phyloP scores from a whole-genome alignment of 2,329 filamentous ascomycete species.

The Teratosphaeria destructans region DNA sequence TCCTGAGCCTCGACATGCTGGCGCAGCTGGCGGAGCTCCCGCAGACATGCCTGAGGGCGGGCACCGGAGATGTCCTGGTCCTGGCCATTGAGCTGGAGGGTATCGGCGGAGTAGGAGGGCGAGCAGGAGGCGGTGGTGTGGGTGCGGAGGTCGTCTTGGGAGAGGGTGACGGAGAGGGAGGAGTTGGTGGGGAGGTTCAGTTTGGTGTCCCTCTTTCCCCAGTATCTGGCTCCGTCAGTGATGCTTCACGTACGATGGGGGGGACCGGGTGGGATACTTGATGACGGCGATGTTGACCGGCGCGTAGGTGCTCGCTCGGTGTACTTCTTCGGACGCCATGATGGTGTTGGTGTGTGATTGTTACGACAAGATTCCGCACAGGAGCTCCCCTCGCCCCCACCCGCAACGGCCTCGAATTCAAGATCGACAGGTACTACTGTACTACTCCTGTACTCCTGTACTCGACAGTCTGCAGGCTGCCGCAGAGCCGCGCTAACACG shows the following conservation, averaged over 20 bases:
- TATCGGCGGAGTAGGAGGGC: slow-evolving; percentile 55
- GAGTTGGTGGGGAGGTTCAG: slow-evolving; percentile 77
- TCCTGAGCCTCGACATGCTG: slow-evolving; percentile 62
- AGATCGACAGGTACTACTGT: not conserved
- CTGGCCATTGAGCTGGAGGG: slow-evolving; percentile 73
- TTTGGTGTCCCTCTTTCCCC: slow-evolving; percentile 91
- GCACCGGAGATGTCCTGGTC: slow-evolving; percentile 76
- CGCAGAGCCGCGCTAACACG: not conserved
- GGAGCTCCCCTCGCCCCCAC: not conserved
- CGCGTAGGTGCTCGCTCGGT: slow-evolving; percentile 89
- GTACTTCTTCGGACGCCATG: slow-evolving; percentile 47
- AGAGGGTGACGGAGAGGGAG: slow-evolving; percentile 91
- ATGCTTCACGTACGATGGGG: not conserved
- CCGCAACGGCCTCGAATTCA: not conserved
- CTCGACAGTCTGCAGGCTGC: not conserved
- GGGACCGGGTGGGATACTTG: slow-evolving; percentile 49
- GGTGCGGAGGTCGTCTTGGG: slow-evolving; percentile 84
- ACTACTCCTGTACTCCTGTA: not conserved
- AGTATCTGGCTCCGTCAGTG: slow-evolving; percentile 51
- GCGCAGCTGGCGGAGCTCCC: slow-evolving; percentile 70
- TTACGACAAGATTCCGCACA: not conserved
- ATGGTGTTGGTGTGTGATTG: not conserved
- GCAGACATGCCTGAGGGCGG: slow-evolving; percentile 88
- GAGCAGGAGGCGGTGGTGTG: slow-evolving; percentile 94
- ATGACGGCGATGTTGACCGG: slow-evolving; percentile 98